A percentile compares a stretch with the other conserved stretches of the same genome.
Evolutionary conservation across 139 green algal genomes (phyloP).

Genomic region (Coelastrella sp.): DNA sequence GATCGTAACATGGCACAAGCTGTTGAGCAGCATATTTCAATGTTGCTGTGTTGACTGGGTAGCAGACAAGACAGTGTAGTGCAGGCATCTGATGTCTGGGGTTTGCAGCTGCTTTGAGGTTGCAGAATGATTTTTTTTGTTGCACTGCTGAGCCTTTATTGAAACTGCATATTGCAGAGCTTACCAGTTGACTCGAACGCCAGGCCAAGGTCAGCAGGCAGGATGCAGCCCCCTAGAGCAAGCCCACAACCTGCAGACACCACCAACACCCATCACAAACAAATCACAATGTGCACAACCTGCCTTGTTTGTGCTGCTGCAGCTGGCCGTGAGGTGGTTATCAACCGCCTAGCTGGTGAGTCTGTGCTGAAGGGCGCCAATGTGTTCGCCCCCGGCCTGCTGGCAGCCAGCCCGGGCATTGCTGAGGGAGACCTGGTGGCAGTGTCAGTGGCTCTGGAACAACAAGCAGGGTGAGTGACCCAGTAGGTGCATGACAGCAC

Average conservation of each 20-base stretch:
- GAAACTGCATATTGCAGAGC: no score
- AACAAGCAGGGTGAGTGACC: not conserved
- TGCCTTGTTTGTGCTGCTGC: not conserved
- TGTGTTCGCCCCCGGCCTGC: constrained; percentile 83
- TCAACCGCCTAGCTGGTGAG: constrained; percentile 84
- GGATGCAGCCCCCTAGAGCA: not conserved
- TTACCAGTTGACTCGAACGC: no score
- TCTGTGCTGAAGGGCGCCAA: constrained; percentile 86
- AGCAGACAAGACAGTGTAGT: no score
- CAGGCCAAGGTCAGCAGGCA: no score
- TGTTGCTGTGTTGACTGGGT: no score
- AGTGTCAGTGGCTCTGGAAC: constrained; percentile 78
- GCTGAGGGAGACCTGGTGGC: constrained; percentile 78
- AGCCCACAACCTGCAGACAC: not conserved
- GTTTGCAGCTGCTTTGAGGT: no score
- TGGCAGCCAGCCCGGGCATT: constrained; percentile 73
- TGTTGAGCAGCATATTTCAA: not conserved
- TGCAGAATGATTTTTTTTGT: no score
- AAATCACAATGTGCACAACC: not conserved
- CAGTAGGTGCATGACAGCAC: not conserved
- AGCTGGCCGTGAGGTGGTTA: constrained; percentile 64
- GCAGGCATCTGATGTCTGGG: no score
- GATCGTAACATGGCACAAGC: no score
- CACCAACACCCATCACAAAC: not conserved
- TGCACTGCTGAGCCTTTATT: no score